Base-by-base conservation (phyloP, 768 basidiomycete genomes). In the Scleroderma citrinum region DNA sequence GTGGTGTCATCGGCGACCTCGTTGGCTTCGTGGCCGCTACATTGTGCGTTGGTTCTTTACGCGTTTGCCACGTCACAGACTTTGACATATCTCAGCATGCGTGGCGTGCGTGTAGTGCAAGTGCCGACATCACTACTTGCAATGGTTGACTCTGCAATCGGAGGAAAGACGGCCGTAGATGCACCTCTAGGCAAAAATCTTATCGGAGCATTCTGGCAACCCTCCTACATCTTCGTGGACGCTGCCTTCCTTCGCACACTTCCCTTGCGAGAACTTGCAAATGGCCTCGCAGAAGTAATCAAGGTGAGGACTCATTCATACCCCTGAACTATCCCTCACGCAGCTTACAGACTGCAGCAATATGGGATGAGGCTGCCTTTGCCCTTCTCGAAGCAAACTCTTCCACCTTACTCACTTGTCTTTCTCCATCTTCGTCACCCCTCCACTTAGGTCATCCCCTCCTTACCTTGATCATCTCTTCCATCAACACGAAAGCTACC, bases 151-250 rank as follows among this genome's bases (percentile, higher is more conserved):
- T 97, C 94, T 0, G 85, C 91, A 52, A 85, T 99, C 38, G 96
- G 96, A 5, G 95, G 96, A 31, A 99, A 97, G 75, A 99, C 96
- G 0, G 95, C 96, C n/a, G 93, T 98, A 53, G 96, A 99, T 64
- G 97, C 95, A 0, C 92, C 92, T 2, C 90, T 92, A 55, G 96
- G 96, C 48, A 99, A 99, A 73, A 99, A 99, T 69, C 79, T 98
- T 56, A 92, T 99, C 56, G 96, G 96, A 50, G 88, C 95, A 5
- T 99, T 98, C 75, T 93, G 92, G 91, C 95, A 98, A 68, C 96
- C 96, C 0, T 82, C 88, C 59, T 97, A 86, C 73, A 86, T 98
- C 63, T 99, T 99, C 70, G 95, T 97, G 56, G 96, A 99, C 64
- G 87, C 90, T 21, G 87, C 94, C 2, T 95, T 96, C 76, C 80